phyloP scores from a whole-genome alignment of 345 rosid genomes.

The Populus nigra region DNA sequence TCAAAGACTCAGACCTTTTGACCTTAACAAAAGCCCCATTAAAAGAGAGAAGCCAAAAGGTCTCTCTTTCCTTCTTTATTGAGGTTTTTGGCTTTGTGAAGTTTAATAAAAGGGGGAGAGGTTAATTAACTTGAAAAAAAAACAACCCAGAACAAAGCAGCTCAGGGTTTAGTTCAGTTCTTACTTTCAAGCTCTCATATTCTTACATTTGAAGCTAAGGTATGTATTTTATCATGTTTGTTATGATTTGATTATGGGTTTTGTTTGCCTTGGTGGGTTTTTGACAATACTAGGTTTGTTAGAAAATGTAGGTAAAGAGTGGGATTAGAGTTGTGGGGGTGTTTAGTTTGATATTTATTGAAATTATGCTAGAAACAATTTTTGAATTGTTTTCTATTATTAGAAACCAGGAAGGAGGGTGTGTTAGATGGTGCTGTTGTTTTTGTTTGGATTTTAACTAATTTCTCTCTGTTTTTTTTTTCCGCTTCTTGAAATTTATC shows the following conservation, averaged over 20 bases:
- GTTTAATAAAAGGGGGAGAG: too few species aligned
- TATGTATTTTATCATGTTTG: not conserved
- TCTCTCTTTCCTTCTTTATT: conserved; percentile 4
- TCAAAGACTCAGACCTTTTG: conserved; percentile 27
- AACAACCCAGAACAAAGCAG: not conserved
- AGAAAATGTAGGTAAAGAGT: conserved; percentile 17
- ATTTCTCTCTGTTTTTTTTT: conserved; percentile 28
- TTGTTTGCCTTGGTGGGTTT: not conserved
- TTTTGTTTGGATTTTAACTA: conserved; percentile 34
- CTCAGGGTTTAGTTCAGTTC: not conserved
- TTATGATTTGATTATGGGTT: not conserved
- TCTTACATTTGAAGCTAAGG: not conserved
- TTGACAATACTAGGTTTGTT: not conserved
- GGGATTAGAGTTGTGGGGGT: conserved; percentile 17
- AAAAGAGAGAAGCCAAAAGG: conserved; percentile 18
- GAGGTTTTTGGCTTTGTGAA: not conserved
- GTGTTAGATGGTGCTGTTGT: conserved; percentile 21
- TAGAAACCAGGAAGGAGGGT: not conserved
- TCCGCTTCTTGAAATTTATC: conserved; percentile 11
- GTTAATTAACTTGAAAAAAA: not conserved
- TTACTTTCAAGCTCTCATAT: not conserved
- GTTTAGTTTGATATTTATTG: not conserved
- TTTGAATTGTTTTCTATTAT: not conserved
- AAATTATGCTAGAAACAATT: not conserved
- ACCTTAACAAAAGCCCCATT: conserved; percentile 27